Evolutionary conservation across 805 yeast species (phyloP), one percentile per base, ranked within the genome.

Genomic region (Starmerella geochares): DNA sequence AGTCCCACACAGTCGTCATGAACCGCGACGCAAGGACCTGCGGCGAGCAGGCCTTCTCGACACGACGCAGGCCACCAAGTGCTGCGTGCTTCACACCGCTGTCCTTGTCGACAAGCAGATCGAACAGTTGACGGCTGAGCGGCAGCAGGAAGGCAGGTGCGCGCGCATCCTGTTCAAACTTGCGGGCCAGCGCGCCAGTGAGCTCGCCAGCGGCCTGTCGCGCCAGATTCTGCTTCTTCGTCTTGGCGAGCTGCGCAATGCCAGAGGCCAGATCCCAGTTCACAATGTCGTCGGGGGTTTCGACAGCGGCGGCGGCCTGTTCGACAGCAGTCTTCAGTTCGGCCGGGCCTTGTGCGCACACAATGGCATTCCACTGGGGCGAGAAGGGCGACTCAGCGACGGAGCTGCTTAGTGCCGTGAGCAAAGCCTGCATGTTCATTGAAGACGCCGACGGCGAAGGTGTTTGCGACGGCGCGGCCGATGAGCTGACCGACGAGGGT

Each of bases 61-160:
- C 68, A 16, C 86, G 68, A 60, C 84, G 92, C 38, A 79, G 69
- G 10, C 95, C 81, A 40, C 78, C 70, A 65, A 81, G 86, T n/a
- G 95, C 94, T 33, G 94, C 82, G 63, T 94, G 79, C 65, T 80
- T 79, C 40, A 90, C 92, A 44, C 80, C 76, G 64, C 78, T 81
- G 61, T 90, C 97, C 67, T 90, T 92, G 61, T 92, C 97, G 44
- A 90, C 79, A 50, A 78, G 72, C 36, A 79, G 70, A 61, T 87
- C 95, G 46, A 81, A 76, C 14, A 85, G 81, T 3, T 75, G 61
- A 5, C 78, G 71, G 52, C 87, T 70, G 36, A 83, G 74, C 48
- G 77, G 80, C 29, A 81, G 65, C 49, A 90, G 71, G 62, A 79
- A 80, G 3, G 86, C 81, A 67, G 87, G 95, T 49, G 75, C 76